A percentile compares a stretch with the other conserved stretches of the same genome.
Conservation (phyloP, 257 asterid genomes). For the Plantago elongata region DNA sequence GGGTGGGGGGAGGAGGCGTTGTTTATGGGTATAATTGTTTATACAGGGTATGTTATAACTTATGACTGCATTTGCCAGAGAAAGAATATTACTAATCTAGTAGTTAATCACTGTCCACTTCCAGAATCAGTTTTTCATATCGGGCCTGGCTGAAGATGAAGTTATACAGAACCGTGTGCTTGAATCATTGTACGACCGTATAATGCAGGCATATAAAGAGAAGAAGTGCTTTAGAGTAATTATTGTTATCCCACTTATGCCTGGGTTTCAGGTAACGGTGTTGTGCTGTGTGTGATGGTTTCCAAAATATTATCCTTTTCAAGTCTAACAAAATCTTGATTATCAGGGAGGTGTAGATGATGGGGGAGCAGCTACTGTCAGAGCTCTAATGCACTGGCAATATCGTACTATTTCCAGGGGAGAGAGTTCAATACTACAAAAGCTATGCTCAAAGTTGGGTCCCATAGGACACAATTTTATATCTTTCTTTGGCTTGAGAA, state of each 20-base stretch:
- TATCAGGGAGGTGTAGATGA: conserved; percentile 94
- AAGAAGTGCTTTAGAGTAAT: conserved; percentile 70
- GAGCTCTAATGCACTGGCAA: conserved; percentile 98
- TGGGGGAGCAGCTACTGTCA: conserved; percentile 89
- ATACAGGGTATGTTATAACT: too few species aligned
- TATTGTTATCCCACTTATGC: conserved; percentile 84
- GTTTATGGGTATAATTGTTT: too few species aligned
- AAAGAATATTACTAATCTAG: not conserved
- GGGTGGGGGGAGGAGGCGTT: too few species aligned
- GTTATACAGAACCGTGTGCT: conserved; percentile 79
- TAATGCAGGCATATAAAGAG: conserved; percentile 65
- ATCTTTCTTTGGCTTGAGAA: conserved; percentile 85
- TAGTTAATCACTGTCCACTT: conserved; percentile 20
- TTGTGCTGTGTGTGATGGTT: conserved; percentile 15
- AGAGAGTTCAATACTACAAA: conserved; percentile 69
- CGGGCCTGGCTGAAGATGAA: conserved; percentile 85
- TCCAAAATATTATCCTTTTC: conserved; percentile 12
- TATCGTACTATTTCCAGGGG: conserved; percentile 84
- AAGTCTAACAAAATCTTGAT: conserved; percentile 16
- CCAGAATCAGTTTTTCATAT: conserved; percentile 93
- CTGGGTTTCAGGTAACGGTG: conserved; percentile 81
- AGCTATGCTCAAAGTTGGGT: conserved; percentile 67
- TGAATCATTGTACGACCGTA: conserved; percentile 82
- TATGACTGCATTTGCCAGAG: too few species aligned
- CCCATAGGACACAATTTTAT: conserved; percentile 57